Conservation (phyloP, 106 monocot genomes). For the Platanthera guangdongensis region DNA sequence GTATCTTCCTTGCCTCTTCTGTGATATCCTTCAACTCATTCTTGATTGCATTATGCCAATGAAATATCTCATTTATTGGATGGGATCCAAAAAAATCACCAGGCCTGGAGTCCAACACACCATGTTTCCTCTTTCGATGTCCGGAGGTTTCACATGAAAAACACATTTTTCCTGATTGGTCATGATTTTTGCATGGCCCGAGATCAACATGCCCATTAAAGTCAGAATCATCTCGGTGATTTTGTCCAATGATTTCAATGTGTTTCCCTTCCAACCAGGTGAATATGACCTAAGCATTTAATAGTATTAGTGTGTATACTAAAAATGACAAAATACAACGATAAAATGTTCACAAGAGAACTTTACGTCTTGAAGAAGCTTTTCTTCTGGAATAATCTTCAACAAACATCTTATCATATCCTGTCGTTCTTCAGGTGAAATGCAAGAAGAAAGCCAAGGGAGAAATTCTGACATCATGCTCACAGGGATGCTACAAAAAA, state of each 20-base stretch:
- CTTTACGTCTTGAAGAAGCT: conserved; percentile 85
- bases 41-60: conserved; percentile 95
- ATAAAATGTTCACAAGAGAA: neutral
- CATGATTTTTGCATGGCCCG: conserved; percentile 10
- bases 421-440: conserved; percentile 71
- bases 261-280: conserved; percentile 80
- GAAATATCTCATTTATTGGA: conserved; percentile 93
- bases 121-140: conserved; percentile 66
- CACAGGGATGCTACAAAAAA: conserved; percentile 95
- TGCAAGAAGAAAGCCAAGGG: conserved; percentile 82
- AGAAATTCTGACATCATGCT: conserved; percentile 88
- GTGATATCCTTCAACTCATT: conserved; percentile 79
- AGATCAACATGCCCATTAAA: conserved; percentile 2
- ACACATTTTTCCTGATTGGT: conserved; percentile 14
- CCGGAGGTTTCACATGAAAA: conserved; percentile 27
- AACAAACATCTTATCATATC: conserved; percentile 73
- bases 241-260: conserved; percentile 2
- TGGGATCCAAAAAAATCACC: conserved; percentile 19
- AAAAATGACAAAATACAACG: neutral
- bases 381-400: conserved; percentile 85
- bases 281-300: conserved; percentile 27
- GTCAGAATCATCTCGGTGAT: conserved; percentile 3
- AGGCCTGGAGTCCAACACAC: conserved; percentile 20
- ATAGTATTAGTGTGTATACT: neutral
- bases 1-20: conserved; percentile 82